A percentile compares a stretch with the other conserved stretches of the same genome.
Conservation (phyloP, 257 asterid species). For the Thymus quinquecostatus region DNA sequence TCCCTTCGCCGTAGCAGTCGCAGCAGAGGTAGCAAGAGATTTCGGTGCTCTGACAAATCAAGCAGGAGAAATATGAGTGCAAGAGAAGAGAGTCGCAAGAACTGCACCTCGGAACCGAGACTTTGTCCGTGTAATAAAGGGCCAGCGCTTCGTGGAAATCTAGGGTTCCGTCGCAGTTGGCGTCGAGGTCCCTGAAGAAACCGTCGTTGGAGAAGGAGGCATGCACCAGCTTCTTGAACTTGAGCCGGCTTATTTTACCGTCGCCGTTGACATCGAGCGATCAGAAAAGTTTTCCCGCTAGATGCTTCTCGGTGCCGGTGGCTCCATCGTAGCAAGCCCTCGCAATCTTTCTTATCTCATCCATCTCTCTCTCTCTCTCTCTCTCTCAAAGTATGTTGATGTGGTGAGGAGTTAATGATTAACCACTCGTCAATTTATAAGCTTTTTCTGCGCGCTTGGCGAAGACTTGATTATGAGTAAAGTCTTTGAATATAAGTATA, state of each 20-base stretch:
- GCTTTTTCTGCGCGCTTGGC: too few relatives aligned
- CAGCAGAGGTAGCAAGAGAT: slow-evolving; percentile 10
- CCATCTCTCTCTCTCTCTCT: neutral
- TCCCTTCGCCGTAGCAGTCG: slow-evolving; percentile 1
- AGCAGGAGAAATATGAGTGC: neutral
- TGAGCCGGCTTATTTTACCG: neutral
- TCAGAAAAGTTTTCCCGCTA: neutral
- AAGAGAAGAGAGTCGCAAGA: neutral
- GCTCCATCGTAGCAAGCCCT: slow-evolving; percentile 2
- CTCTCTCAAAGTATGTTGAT: too few relatives aligned
- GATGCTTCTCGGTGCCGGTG: neutral
- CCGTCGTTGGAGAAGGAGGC: neutral
- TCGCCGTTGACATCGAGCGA: neutral
- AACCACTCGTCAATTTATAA: too few relatives aligned
- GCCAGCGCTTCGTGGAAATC: neutral
- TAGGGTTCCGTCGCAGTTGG: slow-evolving; percentile 6
- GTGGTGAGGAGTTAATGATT: too few relatives aligned
- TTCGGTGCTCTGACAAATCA: neutral
- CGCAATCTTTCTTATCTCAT: neutral
- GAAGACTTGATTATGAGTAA: too few relatives aligned
- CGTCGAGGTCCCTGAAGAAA: neutral
- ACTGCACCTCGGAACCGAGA: neutral
- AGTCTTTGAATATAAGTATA: too few relatives aligned
- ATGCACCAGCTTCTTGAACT: neutral
- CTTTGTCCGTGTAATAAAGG: slow-evolving; percentile 13